A percentile compares a stretch with the other conserved stretches of the same genome.
These are phyloP conservation scores for Tetrapisispora iriomotensis DNA, from an alignment of 805 yeast genomes.

Conservation along the genomic window DNA sequence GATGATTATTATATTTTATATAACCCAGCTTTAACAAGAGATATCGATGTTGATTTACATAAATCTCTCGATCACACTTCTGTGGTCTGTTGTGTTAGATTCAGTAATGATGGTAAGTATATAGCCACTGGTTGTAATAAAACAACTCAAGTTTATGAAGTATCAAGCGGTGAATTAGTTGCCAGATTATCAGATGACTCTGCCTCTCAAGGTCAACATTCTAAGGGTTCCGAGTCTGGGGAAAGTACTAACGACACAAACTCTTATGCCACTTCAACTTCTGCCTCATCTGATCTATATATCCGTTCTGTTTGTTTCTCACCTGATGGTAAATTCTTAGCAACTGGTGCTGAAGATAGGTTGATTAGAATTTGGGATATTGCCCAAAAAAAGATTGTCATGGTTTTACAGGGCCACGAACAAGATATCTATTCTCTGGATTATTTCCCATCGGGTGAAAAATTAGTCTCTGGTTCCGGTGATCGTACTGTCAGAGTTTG, in stretches of 20 bases:
- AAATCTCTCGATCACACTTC: conserved; percentile 87
- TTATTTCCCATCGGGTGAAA: conserved; percentile 88
- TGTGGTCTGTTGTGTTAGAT: conserved; percentile 94
- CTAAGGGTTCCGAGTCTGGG: conserved; percentile 4
- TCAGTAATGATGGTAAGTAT: conserved; percentile 82
- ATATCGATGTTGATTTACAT: conserved; percentile 76
- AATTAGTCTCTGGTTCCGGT: conserved; percentile 91
- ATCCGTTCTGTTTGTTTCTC: conserved; percentile 94
- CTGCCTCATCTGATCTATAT: conserved; percentile 67
- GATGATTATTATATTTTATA: conserved; percentile 81
- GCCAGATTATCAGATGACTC: conserved; percentile 81
- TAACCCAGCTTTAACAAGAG: conserved; percentile 74
- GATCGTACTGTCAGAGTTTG: conserved; percentile 94
- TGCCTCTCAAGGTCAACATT: conserved; percentile 23
- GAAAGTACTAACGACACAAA: conserved; percentile 27
- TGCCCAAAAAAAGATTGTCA: conserved; percentile 71
- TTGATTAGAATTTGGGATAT: conserved; percentile 94
- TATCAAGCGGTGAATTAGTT: conserved; percentile 80
- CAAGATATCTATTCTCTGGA: conserved; percentile 95
- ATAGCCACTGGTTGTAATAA: conserved; percentile 96
- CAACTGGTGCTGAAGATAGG: conserved; percentile 89
- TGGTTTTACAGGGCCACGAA: conserved; percentile 86
- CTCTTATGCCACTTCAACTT: conserved; percentile 39
- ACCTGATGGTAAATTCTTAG: conserved; percentile 87
- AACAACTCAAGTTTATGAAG: conserved; percentile 88